Evolutionary conservation across 352 stramenopile species (phyloP), one percentile per base, ranked within the genome.

Genomic region (Phytopythium helicoides): DNA sequence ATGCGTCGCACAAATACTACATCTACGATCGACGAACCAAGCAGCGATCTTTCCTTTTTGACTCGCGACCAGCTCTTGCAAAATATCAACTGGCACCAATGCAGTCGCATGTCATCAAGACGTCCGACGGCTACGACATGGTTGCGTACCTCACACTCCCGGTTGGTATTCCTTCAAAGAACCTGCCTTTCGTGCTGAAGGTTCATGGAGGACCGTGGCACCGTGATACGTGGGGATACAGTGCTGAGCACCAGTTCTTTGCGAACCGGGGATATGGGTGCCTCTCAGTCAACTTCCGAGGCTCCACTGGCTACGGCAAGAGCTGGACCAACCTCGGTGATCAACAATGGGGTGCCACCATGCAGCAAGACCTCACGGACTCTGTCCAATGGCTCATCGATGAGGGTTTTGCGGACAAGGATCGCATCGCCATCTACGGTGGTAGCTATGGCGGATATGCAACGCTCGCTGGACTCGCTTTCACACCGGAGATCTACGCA

Each of bases 381-480:
- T 48, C 71, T 2, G 67, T 91, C 1, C 51, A 82, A 9, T 91
- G 76, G 72, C 62, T 56, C 19, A 69, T 90, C 36, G 57, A 75
- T 44, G 41, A 91, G 40, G 78, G 80, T 15, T 78, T 76, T 53
- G 77, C 72, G 12, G 72, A 91, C 47, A 57, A 57, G 4, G 54
- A 62, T 8, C 62, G 61, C 19, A 37, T 83, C 15, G 69, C 65
- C 11, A 80, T 83, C 65, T 86, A 83, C 46, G 84, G 81, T 36
- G 76, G 77, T 10, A 86, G 66, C 51, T 92, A 90, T 62, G 81
- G 84, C 19, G 81, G 81, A 36, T 92, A 94, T 60, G 76, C 78
- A 6, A 76, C 68, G 42, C 64, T 94, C 6, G 80, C 80, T 9
- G 80, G 64, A 0, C 47, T 93, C 9, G 76, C 82, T 23, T 93